Percentiles rank a stretch among this genome's conserved stretches.
Conservation (phyloP, 2,329 filamentous ascomycete species). For the Arthrinium phaeospermum region DNA sequence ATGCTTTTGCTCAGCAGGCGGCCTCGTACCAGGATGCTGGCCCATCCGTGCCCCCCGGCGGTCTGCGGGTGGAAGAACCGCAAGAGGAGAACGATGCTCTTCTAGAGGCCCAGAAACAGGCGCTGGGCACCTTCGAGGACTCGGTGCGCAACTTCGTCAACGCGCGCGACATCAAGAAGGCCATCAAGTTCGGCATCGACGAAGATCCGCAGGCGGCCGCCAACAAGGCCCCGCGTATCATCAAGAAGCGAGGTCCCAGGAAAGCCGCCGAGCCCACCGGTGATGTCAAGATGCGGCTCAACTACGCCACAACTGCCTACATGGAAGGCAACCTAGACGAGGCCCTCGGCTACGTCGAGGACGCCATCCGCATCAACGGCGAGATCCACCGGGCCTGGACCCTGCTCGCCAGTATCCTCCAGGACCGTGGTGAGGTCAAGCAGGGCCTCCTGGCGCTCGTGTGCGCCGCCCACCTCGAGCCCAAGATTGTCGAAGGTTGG, state of each 20-base stretch:
- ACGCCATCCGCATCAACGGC: conserved; percentile 72
- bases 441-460: conserved; percentile 65
- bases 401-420: conserved; percentile 64
- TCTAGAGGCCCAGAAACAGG: conserved; percentile 21
- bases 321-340: conserved; percentile 65
- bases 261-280: conserved; percentile 71
- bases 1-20: conserved; percentile 8
- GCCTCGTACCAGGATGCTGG: neutral
- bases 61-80: neutral
- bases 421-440: conserved; percentile 62
- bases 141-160: conserved; percentile 24
- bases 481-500: conserved; percentile 66
- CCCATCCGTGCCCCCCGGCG: neutral
- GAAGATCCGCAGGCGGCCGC: conserved; percentile 18
- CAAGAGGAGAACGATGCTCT: conserved; percentile 20
- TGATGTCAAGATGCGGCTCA: conserved; percentile 72
- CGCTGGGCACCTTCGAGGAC: conserved; percentile 24
- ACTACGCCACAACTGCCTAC: conserved; percentile 71
- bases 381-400: conserved; percentile 71
- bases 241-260: conserved; percentile 51
- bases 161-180: conserved; percentile 19
- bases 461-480: conserved; percentile 66
- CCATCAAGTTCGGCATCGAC: neutral
- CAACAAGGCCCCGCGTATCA: neutral
- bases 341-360: conserved; percentile 63